A percentile compares a stretch with the other conserved stretches of the same genome.
Conservation (phyloP, 257 asterid genomes). For the Rehmannia glutinosa region DNA sequence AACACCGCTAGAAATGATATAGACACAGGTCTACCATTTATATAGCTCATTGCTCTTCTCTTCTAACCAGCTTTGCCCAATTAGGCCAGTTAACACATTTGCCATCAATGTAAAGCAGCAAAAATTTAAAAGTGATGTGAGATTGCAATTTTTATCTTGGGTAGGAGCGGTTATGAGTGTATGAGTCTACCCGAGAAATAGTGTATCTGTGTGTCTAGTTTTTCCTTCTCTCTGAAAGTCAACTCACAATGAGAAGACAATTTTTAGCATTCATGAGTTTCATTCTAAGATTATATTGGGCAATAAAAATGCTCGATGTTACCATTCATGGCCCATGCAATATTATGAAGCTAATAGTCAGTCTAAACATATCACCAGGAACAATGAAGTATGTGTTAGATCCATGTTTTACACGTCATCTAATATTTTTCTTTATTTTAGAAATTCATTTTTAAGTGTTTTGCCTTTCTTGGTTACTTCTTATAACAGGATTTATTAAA, state of each 20-base stretch:
- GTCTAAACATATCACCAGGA: neutral
- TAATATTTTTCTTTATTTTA: too few species aligned
- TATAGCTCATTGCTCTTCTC: neutral
- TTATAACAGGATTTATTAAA: too few species aligned
- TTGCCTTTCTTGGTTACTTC: too few species aligned
- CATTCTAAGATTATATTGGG: neutral
- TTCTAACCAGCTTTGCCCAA: too few species aligned
- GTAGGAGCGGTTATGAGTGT: neutral
- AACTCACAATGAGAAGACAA: neutral
- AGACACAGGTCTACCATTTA: too few species aligned
- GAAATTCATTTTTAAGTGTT: too few species aligned
- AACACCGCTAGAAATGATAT: too few species aligned
- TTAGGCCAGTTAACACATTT: neutral
- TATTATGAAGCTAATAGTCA: neutral
- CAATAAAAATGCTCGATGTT: neutral
- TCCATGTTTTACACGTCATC: too few species aligned
- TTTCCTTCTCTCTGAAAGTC: neutral
- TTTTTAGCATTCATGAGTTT: neutral
- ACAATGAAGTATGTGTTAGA: neutral
- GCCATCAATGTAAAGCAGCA: neutral
- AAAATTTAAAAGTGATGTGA: neutral
- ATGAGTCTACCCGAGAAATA: neutral
- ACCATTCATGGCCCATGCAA: neutral
- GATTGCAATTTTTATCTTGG: neutral
- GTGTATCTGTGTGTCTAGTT: neutral